Conservation (phyloP, 1,284 basidiomycete species). For the Caloboletus inedulis region DNA sequence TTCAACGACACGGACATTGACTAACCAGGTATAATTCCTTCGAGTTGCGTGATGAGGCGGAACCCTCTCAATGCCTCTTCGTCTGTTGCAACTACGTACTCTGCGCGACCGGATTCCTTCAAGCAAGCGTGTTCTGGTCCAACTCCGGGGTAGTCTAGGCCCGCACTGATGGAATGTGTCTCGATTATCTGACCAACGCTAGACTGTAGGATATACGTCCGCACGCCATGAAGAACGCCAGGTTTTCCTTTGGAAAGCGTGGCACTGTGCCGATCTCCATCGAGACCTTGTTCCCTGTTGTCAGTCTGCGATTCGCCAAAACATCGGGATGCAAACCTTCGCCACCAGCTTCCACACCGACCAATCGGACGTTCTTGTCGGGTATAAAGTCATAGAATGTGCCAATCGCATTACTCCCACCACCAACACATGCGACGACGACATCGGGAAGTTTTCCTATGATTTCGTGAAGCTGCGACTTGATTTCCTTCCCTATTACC, state of each 20-base stretch:
- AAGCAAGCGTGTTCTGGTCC: slow-evolving; percentile 98
- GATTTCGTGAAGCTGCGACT: slow-evolving; percentile 74
- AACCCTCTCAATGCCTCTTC: slow-evolving; percentile 93
- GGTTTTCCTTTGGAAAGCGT: slow-evolving; percentile 88
- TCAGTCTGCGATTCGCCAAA: slow-evolving; percentile 5
- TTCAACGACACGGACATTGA: slow-evolving; percentile 9
- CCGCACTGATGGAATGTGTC: slow-evolving; percentile 96
- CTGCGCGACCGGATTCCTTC: slow-evolving; percentile 90
- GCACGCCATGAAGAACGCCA: slow-evolving; percentile 94
- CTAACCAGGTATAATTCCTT: slow-evolving; percentile 95
- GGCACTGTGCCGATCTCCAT: slow-evolving; percentile 87
- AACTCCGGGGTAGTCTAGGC: slow-evolving; percentile 89
- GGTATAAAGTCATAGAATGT: slow-evolving; percentile 94
- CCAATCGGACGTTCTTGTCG: slow-evolving; percentile 76
- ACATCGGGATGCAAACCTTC: slow-evolving; percentile 57
- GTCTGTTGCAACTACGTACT: slow-evolving; percentile 92
- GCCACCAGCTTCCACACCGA: slow-evolving; percentile 96
- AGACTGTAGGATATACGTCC: slow-evolving; percentile 93
- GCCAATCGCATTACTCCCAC: slow-evolving; percentile 97
- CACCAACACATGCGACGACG: slow-evolving; percentile 96
- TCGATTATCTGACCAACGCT: slow-evolving; percentile 90
- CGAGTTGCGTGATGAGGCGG: slow-evolving; percentile 84
- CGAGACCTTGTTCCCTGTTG: slow-evolving; percentile 53
- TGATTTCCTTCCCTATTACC: slow-evolving; percentile 95
- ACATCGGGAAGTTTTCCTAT: slow-evolving; percentile 89